A percentile compares a stretch with the other conserved stretches of the same genome.
phyloP scores from a whole-genome alignment of 2,329 filamentous ascomycete species.

The Diaporthe sp. region DNA sequence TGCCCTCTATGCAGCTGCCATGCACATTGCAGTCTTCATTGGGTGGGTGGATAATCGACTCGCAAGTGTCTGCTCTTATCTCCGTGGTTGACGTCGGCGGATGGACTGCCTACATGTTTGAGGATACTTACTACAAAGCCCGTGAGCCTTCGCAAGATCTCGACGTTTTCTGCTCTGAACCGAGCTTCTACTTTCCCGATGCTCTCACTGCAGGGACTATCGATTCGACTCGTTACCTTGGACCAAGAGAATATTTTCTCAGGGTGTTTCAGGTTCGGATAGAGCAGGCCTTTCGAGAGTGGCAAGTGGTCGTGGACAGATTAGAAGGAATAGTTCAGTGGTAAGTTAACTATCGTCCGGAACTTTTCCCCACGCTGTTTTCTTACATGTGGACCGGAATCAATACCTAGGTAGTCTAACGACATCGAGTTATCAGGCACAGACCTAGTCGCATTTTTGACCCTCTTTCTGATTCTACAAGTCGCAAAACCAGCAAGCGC shows the following conservation, averaged over 20 bases:
- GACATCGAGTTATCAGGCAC: not conserved
- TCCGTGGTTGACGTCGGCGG: not conserved
- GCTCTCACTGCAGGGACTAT: not conserved
- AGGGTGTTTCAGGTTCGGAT: not conserved
- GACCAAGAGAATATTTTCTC: constrained; percentile 1
- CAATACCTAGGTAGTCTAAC: not conserved
- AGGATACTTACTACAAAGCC: constrained; percentile 2
- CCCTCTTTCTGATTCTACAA: accelerated
- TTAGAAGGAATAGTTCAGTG: not conserved
- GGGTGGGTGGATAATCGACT: constrained; percentile 5
- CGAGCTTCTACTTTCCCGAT: not conserved
- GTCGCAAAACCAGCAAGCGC: not conserved
- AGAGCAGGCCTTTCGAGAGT: not conserved
- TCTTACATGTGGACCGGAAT: too few species aligned
- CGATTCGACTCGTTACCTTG: not conserved
- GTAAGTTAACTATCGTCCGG: not conserved
- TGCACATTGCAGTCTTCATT: not conserved
- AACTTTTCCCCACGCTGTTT: too few species aligned
- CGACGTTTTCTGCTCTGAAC: not conserved
- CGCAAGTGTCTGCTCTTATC: constrained; percentile 4
- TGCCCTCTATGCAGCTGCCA: not conserved
- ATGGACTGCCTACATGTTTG: constrained; percentile 16
- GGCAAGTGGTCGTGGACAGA: not conserved
- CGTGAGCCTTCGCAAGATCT: not conserved
- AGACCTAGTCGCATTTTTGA: not conserved